Evolutionary conservation across 805 yeast genomes (phyloP).

Genomic region (Lipomyces yamadae): DNA sequence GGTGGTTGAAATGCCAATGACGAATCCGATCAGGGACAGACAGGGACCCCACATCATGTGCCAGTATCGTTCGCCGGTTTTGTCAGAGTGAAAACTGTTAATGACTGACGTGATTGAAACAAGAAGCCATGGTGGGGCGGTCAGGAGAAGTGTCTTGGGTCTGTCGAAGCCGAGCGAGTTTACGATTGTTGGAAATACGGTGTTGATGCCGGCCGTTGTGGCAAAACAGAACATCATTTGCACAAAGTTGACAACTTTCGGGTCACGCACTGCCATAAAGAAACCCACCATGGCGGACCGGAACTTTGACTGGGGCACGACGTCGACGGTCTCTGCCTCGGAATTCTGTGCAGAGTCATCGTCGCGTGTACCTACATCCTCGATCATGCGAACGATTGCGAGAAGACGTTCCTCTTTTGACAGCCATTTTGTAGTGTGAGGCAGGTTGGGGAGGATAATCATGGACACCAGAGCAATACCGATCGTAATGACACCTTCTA

Average conservation of each 20-base stretch:
- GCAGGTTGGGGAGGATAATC: constrained; percentile 58
- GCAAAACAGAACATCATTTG: constrained; percentile 49
- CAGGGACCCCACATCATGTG: constrained; percentile 55
- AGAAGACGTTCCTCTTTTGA: constrained; percentile 53
- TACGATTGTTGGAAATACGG: constrained; percentile 57
- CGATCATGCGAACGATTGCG: constrained; percentile 49
- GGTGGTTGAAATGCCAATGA: constrained; percentile 56
- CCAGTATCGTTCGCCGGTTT: constrained; percentile 45
- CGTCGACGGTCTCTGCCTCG: not conserved
- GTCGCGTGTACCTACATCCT: constrained; percentile 52
- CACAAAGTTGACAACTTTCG: constrained; percentile 36
- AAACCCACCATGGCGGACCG: constrained; percentile 20
- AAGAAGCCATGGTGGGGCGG: constrained; percentile 37
- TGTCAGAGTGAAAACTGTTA: constrained; percentile 35
- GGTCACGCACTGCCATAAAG: constrained; percentile 37
- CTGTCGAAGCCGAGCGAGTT: constrained; percentile 57
- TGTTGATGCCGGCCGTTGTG: constrained; percentile 64
- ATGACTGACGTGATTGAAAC: constrained; percentile 28
- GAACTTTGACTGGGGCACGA: not conserved
- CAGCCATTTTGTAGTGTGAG: constrained; percentile 54
- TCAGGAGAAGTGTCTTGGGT: constrained; percentile 57
- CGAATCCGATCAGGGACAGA: constrained; percentile 53
- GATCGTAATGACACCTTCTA: constrained; percentile 61
- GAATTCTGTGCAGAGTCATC: constrained; percentile 38
- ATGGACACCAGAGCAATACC: constrained; percentile 53